phyloP scores from a whole-genome alignment of 371 early-diverging fungal species.

The Mortierella sp. region DNA sequence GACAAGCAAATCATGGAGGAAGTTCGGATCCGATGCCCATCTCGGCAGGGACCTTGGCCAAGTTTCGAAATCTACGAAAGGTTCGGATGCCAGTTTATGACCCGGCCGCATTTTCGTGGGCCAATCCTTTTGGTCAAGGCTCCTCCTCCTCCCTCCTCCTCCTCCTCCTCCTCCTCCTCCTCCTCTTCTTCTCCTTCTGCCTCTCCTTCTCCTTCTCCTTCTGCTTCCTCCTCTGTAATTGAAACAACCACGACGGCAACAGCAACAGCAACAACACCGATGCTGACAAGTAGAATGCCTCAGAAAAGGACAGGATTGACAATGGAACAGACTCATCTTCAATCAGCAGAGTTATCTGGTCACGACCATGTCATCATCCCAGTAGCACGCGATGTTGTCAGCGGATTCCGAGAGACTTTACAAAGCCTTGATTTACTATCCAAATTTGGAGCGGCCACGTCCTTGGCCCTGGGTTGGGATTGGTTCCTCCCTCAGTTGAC shows the following conservation, averaged over 20 bases:
- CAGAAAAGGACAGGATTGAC: no score
- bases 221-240: neutral
- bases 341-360: conserved; percentile 9
- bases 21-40: no score
- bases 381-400: conserved; percentile 10
- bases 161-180: neutral
- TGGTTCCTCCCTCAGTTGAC: conserved; percentile 19
- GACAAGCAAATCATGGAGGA: no score
- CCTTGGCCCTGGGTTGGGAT: conserved; percentile 10
- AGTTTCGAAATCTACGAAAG: no score
- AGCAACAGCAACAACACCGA: neutral
- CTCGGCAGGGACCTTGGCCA: no score
- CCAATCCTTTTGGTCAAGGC: neutral
- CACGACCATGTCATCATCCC: conserved; percentile 10
- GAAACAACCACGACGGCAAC: conserved; percentile 9
- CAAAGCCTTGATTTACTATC: conserved; percentile 3
- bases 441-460: conserved; percentile 4
- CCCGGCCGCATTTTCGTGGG: no score
- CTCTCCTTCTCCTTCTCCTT: no score
- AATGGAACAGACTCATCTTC: no score
- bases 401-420: conserved; percentile 14
- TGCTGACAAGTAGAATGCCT: neutral
- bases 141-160: neutral
- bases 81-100: no score
- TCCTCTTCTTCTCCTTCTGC: neutral